These are phyloP conservation scores for Vigna nakashimae DNA, from an alignment of 306 rosid species.

Conservation along the genomic window DNA sequence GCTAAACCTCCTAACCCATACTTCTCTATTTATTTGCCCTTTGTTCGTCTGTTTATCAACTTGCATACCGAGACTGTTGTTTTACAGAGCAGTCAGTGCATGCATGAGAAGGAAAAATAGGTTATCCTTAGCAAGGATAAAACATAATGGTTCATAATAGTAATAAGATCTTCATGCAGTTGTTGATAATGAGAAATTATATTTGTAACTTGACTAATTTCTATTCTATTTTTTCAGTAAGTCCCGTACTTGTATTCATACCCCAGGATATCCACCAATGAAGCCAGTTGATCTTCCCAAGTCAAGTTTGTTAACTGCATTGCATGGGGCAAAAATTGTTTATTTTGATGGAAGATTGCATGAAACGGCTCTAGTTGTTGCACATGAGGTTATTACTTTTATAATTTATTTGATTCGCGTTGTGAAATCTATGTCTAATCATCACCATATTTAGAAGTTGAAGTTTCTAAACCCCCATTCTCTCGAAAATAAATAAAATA, in stretches of 20 bases:
- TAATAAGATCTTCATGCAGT: slow-evolving; percentile 3
- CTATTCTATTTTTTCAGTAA: slow-evolving; percentile 56
- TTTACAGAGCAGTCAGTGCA: slow-evolving; percentile 6
- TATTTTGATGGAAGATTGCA: slow-evolving; percentile 73
- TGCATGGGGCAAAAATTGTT: slow-evolving; percentile 78
- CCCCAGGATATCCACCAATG: slow-evolving; percentile 91
- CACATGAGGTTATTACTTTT: slow-evolving; percentile 68
- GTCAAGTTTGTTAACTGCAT: slow-evolving; percentile 64
- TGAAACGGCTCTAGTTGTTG: slow-evolving; percentile 85
- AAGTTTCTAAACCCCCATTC: background rate
- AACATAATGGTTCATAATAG: slow-evolving; percentile 10
- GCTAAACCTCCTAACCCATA: background rate
- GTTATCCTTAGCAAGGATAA: background rate
- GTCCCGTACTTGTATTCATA: slow-evolving; percentile 87
- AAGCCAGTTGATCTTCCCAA: slow-evolving; percentile 67
- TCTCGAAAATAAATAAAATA: background rate
- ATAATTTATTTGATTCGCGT: background rate
- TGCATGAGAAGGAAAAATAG: slow-evolving; percentile 8
- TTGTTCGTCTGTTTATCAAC: slow-evolving; percentile 5
- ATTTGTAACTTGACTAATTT: slow-evolving; percentile 36
- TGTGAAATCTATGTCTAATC: background rate
- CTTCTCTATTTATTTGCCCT: background rate
- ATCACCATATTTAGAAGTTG: background rate
- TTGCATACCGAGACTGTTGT: slow-evolving; percentile 4
- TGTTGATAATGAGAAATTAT: slow-evolving; percentile 16